Conservation (phyloP, 257 asterid species). For the Gardenia jasminoides region DNA sequence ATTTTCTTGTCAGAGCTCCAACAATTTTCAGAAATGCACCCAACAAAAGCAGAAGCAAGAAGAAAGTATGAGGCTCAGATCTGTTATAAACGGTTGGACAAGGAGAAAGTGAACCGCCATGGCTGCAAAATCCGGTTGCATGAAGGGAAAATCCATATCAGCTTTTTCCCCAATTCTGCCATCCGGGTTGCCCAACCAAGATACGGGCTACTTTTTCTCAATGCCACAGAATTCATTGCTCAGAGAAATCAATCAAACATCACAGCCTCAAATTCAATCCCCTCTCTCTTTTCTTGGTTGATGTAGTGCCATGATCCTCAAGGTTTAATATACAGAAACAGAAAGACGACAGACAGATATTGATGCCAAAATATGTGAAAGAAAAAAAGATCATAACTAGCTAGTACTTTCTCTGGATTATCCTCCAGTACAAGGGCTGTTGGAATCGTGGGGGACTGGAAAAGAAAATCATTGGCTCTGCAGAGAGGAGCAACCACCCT, state of each 20-base stretch:
- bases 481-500: conserved; percentile 41
- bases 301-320: no score
- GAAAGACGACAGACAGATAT: no score
- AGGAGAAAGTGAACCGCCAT: conserved; percentile 25
- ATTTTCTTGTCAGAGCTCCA: no score
- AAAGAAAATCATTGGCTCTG: conserved; percentile 21
- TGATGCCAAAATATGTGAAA: no score
- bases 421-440: conserved; percentile 8
- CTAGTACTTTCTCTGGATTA: no score
- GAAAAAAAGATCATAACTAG: no score
- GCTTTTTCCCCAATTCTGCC: neutral
- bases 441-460: neutral
- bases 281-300: no score
- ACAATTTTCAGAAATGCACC: no score
- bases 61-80: conserved; percentile 19
- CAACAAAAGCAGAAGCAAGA: no score
- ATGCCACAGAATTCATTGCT: conserved; percentile 3
- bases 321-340: no score
- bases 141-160: no score
- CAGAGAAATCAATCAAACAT: conserved; percentile 16
- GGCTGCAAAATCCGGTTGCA: conserved; percentile 36
- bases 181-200: conserved; percentile 28
- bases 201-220: conserved; percentile 16
- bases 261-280: conserved; percentile 10
- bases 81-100: neutral